Percentiles rank a stretch among this genome's conserved stretches.
These are phyloP conservation scores for Samsoniella hepiali DNA, from an alignment of 2,329 filamentous ascomycete species.

Conservation along the genomic window DNA sequence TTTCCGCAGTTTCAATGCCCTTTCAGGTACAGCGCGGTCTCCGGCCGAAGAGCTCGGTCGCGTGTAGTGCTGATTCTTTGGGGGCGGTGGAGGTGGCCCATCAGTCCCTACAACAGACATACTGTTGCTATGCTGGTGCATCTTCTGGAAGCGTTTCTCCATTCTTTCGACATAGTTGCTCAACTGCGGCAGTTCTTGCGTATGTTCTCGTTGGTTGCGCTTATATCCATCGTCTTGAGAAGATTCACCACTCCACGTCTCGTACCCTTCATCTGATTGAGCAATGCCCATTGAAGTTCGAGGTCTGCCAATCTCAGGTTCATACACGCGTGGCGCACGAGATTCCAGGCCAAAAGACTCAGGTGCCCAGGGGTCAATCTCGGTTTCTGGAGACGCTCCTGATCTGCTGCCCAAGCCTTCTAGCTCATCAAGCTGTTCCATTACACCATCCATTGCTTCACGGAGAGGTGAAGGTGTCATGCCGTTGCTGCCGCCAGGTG, in stretches of 20 bases:
- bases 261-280: slow-evolving; percentile 58
- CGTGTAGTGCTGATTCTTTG: slow-evolving; percentile 50
- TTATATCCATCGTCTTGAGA: slow-evolving; percentile 47
- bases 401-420: slow-evolving; percentile 49
- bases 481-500: slow-evolving; percentile 57
- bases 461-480: slow-evolving; percentile 87
- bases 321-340: slow-evolving; percentile 27
- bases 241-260: slow-evolving; percentile 55
- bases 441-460: slow-evolving; percentile 97
- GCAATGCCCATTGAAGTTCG: slow-evolving; percentile 73
- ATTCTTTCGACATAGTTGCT: slow-evolving; percentile 88
- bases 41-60: slow-evolving; percentile 60
- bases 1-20: slow-evolving; percentile 61
- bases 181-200: slow-evolving; percentile 64
- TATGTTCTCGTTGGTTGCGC: slow-evolving; percentile 42
- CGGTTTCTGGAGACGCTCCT: slow-evolving; percentile 52
- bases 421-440: slow-evolving; percentile 90
- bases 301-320: slow-evolving; percentile 41
- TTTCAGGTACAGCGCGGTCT: slow-evolving; percentile 37
- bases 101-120: slow-evolving; percentile 42
- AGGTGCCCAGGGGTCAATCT: slow-evolving; percentile 80
- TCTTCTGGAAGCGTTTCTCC: slow-evolving; percentile 74
- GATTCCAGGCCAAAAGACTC: slow-evolving; percentile 69
- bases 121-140: slow-evolving; percentile 60
- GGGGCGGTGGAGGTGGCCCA: slow-evolving; percentile 61